phyloP scores from a whole-genome alignment of 768 basidiomycete genomes.

The Crepidotus variabilis region DNA sequence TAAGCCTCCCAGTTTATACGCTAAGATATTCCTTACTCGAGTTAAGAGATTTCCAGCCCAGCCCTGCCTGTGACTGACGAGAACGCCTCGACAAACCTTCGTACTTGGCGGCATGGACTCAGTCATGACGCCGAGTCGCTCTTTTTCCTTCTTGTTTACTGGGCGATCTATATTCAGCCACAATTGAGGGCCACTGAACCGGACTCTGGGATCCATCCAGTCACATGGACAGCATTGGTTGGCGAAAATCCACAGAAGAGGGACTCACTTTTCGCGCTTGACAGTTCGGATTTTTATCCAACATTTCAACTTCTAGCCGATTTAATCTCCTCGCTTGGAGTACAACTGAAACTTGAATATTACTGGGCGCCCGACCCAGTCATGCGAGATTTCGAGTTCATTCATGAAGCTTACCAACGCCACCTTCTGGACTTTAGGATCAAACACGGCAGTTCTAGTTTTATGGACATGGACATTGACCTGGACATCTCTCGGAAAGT shows the following conservation, averaged over 20 bases:
- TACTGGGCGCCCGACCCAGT: not conserved
- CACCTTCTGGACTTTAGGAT: not conserved
- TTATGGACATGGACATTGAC: constrained; percentile 30
- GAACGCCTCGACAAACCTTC: too few relatives aligned
- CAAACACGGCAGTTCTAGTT: not conserved
- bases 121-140: constrained; percentile 3
- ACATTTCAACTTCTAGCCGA: not conserved
- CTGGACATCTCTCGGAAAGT: too few relatives aligned
- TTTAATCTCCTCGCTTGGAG: not conserved
- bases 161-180: not conserved
- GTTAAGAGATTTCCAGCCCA: not conserved
- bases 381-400: not conserved
- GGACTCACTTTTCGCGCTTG: not conserved
- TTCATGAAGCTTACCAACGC: not conserved
- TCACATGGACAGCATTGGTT: not conserved
- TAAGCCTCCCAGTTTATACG: not conserved
- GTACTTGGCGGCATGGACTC: constrained; percentile 3
- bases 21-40: not conserved
- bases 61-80: too few relatives aligned
- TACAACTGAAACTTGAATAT: not conserved
- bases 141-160: constrained; percentile 3
- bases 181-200: not conserved
- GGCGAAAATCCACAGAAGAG: not conserved
- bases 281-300: not conserved
- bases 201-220: not conserved